A percentile compares a stretch with the other conserved stretches of the same genome.
These are phyloP conservation scores for Gillenia trifoliata DNA, from an alignment of 306 rosid species.

Conservation along the genomic window DNA sequence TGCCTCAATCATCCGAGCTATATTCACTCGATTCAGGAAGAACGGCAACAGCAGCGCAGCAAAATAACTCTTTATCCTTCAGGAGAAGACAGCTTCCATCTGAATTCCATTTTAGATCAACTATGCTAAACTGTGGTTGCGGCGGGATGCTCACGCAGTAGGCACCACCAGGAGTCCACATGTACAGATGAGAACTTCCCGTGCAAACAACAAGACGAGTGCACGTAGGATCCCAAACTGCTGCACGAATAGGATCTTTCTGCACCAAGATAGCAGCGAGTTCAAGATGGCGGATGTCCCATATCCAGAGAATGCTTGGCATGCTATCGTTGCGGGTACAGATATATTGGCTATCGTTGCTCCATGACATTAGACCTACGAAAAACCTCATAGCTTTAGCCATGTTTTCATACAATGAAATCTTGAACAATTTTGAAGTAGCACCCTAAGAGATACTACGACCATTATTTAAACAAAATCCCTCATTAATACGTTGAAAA, in stretches of 20 bases:
- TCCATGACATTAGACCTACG: constrained; percentile 82
- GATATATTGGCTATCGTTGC: constrained; percentile 86
- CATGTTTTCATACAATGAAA: neutral
- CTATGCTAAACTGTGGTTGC: constrained; percentile 44
- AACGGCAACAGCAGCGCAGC: constrained; percentile 72
- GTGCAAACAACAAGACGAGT: constrained; percentile 81
- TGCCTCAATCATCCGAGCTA: constrained; percentile 66
- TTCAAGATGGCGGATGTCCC: constrained; percentile 90
- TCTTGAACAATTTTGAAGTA: neutral
- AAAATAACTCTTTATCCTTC: constrained; percentile 87
- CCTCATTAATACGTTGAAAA: neutral
- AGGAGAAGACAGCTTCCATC: constrained; percentile 93
- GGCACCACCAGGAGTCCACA: constrained; percentile 97
- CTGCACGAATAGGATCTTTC: constrained; percentile 80
- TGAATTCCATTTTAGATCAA: constrained; percentile 88
- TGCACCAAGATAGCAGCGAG: constrained; percentile 80
- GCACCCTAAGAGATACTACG: neutral
- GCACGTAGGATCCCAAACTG: constrained; percentile 88
- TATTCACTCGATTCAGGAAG: constrained; percentile 78
- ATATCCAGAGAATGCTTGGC: constrained; percentile 88
- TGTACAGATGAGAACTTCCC: constrained; percentile 75
- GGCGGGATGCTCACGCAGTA: constrained; percentile 74
- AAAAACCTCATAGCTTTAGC: constrained; percentile 8
- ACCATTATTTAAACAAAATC: neutral
- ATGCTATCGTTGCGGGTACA: constrained; percentile 90